Conservation (phyloP, 2,329 filamentous ascomycete genomes). For the Colletotrichum higginsianum region DNA sequence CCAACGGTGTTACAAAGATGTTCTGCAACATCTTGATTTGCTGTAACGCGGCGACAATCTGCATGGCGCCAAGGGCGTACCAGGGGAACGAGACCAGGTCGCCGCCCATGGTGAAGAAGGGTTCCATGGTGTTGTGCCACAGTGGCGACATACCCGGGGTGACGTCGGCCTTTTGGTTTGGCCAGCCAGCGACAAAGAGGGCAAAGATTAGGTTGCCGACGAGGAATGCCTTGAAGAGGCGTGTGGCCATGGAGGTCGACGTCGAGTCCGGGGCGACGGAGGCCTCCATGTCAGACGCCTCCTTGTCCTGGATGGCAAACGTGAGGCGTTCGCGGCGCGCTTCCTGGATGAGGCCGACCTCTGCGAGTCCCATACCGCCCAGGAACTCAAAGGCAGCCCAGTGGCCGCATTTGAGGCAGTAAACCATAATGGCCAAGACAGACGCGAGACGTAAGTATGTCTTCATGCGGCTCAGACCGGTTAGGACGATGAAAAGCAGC, state of each 20-base stretch:
- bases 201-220: constrained; percentile 48
- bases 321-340: constrained; percentile 21
- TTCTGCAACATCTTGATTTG: constrained; percentile 46
- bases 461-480: constrained; percentile 52
- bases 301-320: constrained; percentile 40
- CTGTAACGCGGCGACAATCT: constrained; percentile 51
- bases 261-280: constrained; percentile 21
- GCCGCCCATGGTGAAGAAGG: constrained; percentile 52
- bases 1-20: constrained; percentile 62
- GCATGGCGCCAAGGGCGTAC: constrained; percentile 55
- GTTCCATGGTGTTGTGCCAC: constrained; percentile 51
- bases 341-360: constrained; percentile 57
- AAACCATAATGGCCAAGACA: constrained; percentile 53
- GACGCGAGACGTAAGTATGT: constrained; percentile 50
- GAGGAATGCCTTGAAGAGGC: constrained; percentile 45
- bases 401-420: constrained; percentile 55
- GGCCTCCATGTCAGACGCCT: constrained; percentile 30
- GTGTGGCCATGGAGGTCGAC: constrained; percentile 31
- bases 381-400: constrained; percentile 64
- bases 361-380: constrained; percentile 61
- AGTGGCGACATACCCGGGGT: constrained; percentile 53
- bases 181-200: constrained; percentile 58
- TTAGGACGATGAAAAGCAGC: constrained; percentile 59
- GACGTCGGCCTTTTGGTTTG: constrained; percentile 52
- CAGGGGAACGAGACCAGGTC: constrained; percentile 53